Percentiles rank a stretch among this genome's conserved stretches.
These are phyloP conservation scores for Lotus japonicus DNA, from an alignment of 306 rosid species.

Conservation along the genomic window DNA sequence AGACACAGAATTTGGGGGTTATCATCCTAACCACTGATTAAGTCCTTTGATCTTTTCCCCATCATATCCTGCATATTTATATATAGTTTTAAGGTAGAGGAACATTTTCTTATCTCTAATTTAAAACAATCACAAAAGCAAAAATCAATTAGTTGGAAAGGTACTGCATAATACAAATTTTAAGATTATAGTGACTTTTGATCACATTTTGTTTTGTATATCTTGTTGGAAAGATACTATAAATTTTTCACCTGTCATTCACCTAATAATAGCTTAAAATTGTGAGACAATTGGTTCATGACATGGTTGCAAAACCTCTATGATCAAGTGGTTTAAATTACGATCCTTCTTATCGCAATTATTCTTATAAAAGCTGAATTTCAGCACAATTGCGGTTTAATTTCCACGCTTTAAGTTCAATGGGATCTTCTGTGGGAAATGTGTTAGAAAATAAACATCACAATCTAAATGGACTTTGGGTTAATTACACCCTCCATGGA, in stretches of 20 bases:
- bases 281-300: no score
- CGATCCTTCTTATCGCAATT: no score
- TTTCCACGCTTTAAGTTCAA: no score
- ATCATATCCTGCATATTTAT: not conserved
- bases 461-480: not conserved
- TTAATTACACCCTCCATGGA: not conserved
- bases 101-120: slow-evolving; percentile 19
- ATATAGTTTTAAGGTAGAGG: slow-evolving; percentile 4
- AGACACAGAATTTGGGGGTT: slow-evolving; percentile 25
- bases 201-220: slow-evolving; percentile 1
- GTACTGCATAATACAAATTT: not conserved
- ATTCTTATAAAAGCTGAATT: no score
- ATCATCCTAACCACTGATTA: slow-evolving; percentile 40
- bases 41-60: slow-evolving; percentile 24
- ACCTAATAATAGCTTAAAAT: no score
- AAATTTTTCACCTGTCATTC: no score
- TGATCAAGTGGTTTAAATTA: no score
- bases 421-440: no score
- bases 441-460: no score
- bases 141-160: slow-evolving; percentile 10
- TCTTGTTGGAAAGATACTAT: not conserved
- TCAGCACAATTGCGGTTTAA: no score
- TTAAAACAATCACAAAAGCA: slow-evolving; percentile 14
- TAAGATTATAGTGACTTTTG: not conserved
- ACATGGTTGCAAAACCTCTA: no score